Conservation (phyloP, 2,329 filamentous ascomycete species). For the Neopestalotiopsis sp. region DNA sequence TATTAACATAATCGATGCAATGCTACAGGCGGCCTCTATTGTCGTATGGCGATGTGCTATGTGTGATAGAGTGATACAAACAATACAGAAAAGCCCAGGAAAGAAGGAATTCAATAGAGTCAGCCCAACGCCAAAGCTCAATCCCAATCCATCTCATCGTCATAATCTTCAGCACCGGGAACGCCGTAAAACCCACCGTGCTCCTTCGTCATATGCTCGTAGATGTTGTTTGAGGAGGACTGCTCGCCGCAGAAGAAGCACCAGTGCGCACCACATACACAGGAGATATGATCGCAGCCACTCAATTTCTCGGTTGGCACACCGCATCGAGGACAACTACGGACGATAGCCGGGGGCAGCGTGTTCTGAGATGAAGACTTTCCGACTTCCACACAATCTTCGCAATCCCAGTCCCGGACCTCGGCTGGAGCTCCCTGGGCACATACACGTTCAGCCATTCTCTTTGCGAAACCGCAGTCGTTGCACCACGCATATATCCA, state of each 20-base stretch:
- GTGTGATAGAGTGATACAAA: too few species aligned
- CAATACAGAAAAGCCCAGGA: too few species aligned
- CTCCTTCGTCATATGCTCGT: background rate
- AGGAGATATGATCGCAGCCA: constrained; percentile 47
- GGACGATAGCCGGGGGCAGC: constrained; percentile 21
- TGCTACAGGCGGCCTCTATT: too few species aligned
- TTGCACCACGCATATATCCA: constrained; percentile 25
- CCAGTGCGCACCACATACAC: constrained; percentile 42
- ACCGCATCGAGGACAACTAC: constrained; percentile 42
- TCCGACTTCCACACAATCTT: constrained; percentile 37
- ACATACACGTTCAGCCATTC: constrained; percentile 48
- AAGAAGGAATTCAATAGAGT: too few species aligned
- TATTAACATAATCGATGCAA: too few species aligned
- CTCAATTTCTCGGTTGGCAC: constrained; percentile 40
- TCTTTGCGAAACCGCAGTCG: constrained; percentile 46
- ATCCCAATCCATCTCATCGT: background rate
- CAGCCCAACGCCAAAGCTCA: background rate
- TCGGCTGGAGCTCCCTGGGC: constrained; percentile 44
- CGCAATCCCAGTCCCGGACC: constrained; percentile 46
- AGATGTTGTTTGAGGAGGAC: constrained; percentile 21
- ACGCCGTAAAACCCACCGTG: constrained; percentile 4
- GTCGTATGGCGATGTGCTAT: too few species aligned
- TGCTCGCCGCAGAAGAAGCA: constrained; percentile 44
- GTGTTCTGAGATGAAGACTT: background rate
- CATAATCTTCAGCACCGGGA: background rate